Conservation (phyloP, 208 protist species). For the Acanthamoeba healyi region DNA sequence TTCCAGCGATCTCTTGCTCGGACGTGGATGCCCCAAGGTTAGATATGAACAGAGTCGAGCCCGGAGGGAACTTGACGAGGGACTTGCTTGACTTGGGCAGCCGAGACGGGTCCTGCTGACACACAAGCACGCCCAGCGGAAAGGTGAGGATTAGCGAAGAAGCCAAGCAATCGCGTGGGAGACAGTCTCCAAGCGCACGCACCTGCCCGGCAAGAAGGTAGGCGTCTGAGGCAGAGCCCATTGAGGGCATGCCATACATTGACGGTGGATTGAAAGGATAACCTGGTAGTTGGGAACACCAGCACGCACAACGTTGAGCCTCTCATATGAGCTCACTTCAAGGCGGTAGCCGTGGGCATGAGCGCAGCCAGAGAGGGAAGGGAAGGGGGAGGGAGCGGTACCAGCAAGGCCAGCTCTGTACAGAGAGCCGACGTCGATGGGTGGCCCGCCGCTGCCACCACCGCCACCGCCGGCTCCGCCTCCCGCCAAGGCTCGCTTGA, state of each 20-base stretch:
- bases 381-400: neutral
- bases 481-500: conserved; percentile 25
- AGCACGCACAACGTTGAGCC: neutral
- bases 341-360: neutral
- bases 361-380: neutral
- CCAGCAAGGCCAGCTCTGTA: conserved; percentile 22
- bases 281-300: neutral
- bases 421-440: neutral
- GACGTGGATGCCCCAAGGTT: conserved; percentile 12
- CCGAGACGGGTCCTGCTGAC: neutral
- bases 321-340: neutral
- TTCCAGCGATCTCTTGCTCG: conserved; percentile 25
- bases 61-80: conserved; percentile 29
- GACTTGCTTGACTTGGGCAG: neutral
- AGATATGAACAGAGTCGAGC: conserved; percentile 50
- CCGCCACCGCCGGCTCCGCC: neutral
- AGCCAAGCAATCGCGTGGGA: too few relatives aligned
- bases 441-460: too few relatives aligned
- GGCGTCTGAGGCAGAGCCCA: neutral
- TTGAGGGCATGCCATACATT: conserved; percentile 31
- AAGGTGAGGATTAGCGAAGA: too few relatives aligned
- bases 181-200: too few relatives aligned
- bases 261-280: conserved; percentile 45
- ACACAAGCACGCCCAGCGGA: too few relatives aligned
- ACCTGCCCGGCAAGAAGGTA: conserved; percentile 27